A percentile compares a stretch with the other conserved stretches of the same genome.
phyloP scores from a whole-genome alignment of 768 basidiomycete genomes.

The Podaxis sp. region DNA sequence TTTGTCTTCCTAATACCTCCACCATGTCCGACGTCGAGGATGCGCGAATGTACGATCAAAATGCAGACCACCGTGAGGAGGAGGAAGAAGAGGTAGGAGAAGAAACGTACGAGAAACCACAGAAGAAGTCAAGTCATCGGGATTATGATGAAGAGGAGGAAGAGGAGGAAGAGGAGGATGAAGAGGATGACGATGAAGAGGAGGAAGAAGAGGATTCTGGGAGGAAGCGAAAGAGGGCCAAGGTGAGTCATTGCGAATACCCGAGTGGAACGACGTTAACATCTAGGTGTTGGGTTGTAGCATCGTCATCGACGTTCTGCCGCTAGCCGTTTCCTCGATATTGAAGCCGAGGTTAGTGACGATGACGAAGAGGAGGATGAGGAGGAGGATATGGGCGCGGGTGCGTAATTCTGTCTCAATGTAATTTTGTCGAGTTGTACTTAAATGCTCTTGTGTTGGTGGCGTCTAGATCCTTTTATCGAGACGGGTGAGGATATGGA shows the following conservation, averaged over 20 bases:
- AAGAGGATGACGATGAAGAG: conserved; percentile 57
- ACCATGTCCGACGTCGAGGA: conserved; percentile 49
- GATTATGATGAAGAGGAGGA: conserved; percentile 36
- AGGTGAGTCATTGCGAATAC: conserved; percentile 39
- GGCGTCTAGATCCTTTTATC: conserved; percentile 64
- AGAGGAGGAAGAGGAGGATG: conserved; percentile 44
- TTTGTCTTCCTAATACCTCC: conserved; percentile 19
- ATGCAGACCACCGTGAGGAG: conserved; percentile 48
- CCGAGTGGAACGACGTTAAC: conserved; percentile 3
- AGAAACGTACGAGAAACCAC: conserved; percentile 38
- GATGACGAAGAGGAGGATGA: conserved; percentile 96
- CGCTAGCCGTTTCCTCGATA: conserved; percentile 87
- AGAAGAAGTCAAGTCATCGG: conserved; percentile 27
- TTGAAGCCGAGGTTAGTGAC: conserved; percentile 94
- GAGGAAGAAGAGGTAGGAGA: conserved; percentile 36
- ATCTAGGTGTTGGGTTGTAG: conserved; percentile 28
- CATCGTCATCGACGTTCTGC: conserved; percentile 65
- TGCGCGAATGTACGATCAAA: conserved; percentile 38
- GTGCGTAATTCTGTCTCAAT: conserved; percentile 28
- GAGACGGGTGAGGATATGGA: conserved; percentile 64
- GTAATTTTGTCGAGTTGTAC: conserved; percentile 9
- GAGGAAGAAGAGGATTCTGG: conserved; percentile 58
- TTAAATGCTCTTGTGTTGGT: conserved; percentile 4
- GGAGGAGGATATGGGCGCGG: conserved; percentile 64
- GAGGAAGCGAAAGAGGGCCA: conserved; percentile 53